phyloP scores from a whole-genome alignment of 495 filamentous ascomycete genomes.

The Xylona heveae region DNA sequence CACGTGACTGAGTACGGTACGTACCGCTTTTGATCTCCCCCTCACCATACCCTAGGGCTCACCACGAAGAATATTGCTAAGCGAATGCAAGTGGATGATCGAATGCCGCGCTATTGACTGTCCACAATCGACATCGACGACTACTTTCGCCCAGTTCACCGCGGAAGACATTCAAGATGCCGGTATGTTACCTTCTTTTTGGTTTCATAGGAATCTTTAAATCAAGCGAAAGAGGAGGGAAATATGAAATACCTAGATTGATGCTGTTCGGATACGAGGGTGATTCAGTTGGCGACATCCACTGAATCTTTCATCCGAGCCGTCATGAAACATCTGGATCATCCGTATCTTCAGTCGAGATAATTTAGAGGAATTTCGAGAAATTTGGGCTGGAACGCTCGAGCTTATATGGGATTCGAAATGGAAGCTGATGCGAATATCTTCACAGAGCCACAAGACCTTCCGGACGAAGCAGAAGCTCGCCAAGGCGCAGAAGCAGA shows the following conservation, averaged over 20 bases:
- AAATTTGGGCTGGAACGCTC: not conserved
- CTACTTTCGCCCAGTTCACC: not conserved
- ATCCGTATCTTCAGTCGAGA: too few relatives aligned
- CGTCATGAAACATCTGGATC: too few relatives aligned
- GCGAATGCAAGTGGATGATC: not conserved
- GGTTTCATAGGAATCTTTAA: too few relatives aligned
- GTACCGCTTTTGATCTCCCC: not conserved
- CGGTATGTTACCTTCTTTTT: not conserved
- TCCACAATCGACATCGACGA: not conserved
- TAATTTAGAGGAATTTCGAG: too few relatives aligned
- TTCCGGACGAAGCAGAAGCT: conserved; percentile 32
- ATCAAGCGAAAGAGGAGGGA: too few relatives aligned
- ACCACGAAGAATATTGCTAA: too few relatives aligned
- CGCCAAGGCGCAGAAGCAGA: conserved; percentile 98
- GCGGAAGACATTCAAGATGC: conserved; percentile 4
- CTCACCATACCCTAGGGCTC: not conserved
- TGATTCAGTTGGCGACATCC: too few relatives aligned
- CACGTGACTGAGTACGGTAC: not conserved
- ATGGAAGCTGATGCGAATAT: too few relatives aligned
- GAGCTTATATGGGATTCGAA: too few relatives aligned
- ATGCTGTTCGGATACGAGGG: too few relatives aligned
- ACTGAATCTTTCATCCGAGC: too few relatives aligned
- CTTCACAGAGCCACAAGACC: conserved; percentile 4
- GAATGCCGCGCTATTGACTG: not conserved
- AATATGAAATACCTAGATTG: too few relatives aligned